Base-by-base conservation (phyloP, 2,329 filamentous ascomycete genomes). In the Neonectria faginata region DNA sequence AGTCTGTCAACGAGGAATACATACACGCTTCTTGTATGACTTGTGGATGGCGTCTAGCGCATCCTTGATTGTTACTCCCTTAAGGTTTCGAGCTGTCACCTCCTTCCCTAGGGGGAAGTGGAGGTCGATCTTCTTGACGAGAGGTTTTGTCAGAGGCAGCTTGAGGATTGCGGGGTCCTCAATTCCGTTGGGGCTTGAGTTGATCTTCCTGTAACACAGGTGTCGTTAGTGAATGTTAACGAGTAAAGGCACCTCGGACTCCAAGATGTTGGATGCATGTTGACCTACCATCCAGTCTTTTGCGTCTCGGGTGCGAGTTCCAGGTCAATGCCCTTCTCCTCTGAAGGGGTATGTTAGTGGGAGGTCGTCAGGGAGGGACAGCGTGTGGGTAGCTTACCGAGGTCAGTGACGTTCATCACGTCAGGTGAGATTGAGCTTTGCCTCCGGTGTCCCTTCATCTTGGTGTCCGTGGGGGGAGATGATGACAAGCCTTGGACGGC, bases 51-150 rank as follows among this genome's bases (percentile, higher is more conserved):
- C 95, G 79, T 97, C 94, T 79, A 97, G 79, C 63, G 94, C 94
- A 81, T 98, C 95, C 85, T 97, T 97, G 86, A 98, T 95, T 62
- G 95, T 98, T 72, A 98, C 94, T 61, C 95, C 95, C 81, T 94
- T 95, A 74, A 94, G 84, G 82, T 97, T 98, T 76, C 95, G 89
- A 77, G 94, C 95, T 33, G 91, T 92, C 71, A 97, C 92, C 76
- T 95, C 90, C 60, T 96, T 87, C 56, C 95, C 95, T 57, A 97
- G 85, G 16, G 93, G 92, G 86, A 97, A 97, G 81, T 94, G 89
- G 51, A 98, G 86, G 81, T 97, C 94, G 81, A 98, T 95, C 84
- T 93, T 95, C 87, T 96, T 97, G 80, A 98, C 88, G 36, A 92
- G 90, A 52, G 95, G 95, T 66, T 83, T 90, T 74, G 92, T 91